Base-by-base conservation (phyloP, 495 filamentous ascomycete species). In the Lepidopterella palustris region DNA sequence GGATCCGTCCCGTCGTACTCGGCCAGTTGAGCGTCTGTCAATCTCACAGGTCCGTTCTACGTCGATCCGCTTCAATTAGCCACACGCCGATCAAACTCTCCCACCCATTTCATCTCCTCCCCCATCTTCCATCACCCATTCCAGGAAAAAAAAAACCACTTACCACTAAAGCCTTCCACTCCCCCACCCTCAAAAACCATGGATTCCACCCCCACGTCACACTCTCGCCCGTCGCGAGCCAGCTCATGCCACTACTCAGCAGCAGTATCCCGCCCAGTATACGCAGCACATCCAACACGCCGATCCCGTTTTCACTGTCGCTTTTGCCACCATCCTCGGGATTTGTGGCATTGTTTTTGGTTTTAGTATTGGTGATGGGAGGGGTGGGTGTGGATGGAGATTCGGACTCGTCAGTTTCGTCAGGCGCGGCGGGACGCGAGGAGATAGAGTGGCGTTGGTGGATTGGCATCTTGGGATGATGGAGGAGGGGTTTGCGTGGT, bases 1-100 rank as follows among this genome's bases (percentile, higher is more conserved):
- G 84, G 76, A 73, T 95, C 84, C 52, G 74, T 81, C 75, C 93
- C 93, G 74, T 95, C 86, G 79, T 88, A 93, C 53, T 76, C 75
- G 29, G 79, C 61, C 24, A 99, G 85, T 71, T 96, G 72, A 24
- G 69, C 70, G 28, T 86, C 87, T 2, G 92, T 96, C 13, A 97
- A 82, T 67, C 61, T 48, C 24, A 84, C 57, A 24, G 79, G 78
- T 15, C 81, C 80, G 58, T 70, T 67, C 84, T 85, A 63, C 78
- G n/a, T n/a, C n/a, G n/a, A n/a, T n/a, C n/a, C n/a, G n/a, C n/a
- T n/a, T n/a, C n/a, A n/a, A n/a, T n/a, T n/a, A n/a, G n/a, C n/a
- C n/a, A n/a, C n/a, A n/a, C n/a, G 59, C 31, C 6, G 31, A 5
- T 13, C 31, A 6, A 35, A 35, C 31, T 13, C 31, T 35, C 31